A percentile compares a stretch with the other conserved stretches of the same genome.
phyloP scores from a whole-genome alignment of 306 rosid genomes.

The Datisca glomerata region DNA sequence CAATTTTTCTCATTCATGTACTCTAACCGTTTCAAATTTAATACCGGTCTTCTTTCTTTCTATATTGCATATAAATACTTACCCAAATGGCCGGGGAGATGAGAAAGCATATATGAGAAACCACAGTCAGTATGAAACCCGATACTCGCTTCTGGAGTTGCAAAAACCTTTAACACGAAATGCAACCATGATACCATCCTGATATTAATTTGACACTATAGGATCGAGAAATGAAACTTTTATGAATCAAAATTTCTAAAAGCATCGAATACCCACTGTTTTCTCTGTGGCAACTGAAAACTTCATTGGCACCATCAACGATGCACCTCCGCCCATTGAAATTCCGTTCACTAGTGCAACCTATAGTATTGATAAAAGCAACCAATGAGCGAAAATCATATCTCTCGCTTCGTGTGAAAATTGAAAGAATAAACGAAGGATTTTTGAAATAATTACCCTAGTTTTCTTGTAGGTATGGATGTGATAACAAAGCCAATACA shows the following conservation, averaged over 20 bases:
- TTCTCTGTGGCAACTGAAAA: slow-evolving; percentile 88
- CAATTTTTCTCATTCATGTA: no score
- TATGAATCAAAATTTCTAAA: no score
- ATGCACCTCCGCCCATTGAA: slow-evolving; percentile 97
- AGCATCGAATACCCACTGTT: slow-evolving; percentile 45
- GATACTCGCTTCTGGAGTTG: slow-evolving; percentile 94
- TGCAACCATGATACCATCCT: no score
- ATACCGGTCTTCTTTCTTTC: no score
- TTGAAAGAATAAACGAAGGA: not conserved
- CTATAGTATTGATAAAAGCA: slow-evolving; percentile 21
- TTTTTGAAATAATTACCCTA: slow-evolving; percentile 27
- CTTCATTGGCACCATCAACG: slow-evolving; percentile 79
- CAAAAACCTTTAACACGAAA: slow-evolving; percentile 42
- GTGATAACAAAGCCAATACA: slow-evolving; percentile 92
- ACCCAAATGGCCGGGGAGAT: slow-evolving; percentile 79
- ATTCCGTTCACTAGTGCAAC: slow-evolving; percentile 86
- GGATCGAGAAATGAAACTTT: not conserved
- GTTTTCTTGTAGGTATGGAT: slow-evolving; percentile 87
- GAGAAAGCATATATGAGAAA: slow-evolving; percentile 73
- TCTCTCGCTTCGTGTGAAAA: not conserved
- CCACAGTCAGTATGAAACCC: slow-evolving; percentile 95
- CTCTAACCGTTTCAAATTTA: no score
- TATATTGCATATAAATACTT: no score
- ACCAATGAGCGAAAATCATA: not conserved
- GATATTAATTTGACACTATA: slow-evolving; percentile 1